Evolutionary conservation across 768 basidiomycete species (phyloP).

Genomic region (Coprinopsis sp.): DNA sequence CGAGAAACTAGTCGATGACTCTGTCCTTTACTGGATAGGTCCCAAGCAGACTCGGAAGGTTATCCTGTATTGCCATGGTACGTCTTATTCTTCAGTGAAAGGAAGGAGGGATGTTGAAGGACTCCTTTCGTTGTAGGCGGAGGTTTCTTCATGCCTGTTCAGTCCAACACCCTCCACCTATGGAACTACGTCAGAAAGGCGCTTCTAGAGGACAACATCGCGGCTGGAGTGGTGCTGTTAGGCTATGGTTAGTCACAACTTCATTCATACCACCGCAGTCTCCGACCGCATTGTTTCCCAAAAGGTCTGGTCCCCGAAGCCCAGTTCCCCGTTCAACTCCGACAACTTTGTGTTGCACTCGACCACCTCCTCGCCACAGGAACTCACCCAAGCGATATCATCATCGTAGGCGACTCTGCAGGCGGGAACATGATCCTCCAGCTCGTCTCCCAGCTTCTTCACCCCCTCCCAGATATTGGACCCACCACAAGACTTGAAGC

Average conservation of each 20-base stretch:
- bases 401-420: slow-evolving; percentile 37
- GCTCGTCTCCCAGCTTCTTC: slow-evolving; percentile 32
- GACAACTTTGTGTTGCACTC: slow-evolving; percentile 26
- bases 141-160: slow-evolving; percentile 23
- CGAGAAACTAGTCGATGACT: slow-evolving; percentile 24
- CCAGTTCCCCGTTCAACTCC: slow-evolving; percentile 31
- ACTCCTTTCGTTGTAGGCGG: slow-evolving; percentile 24
- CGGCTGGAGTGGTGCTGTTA: slow-evolving; percentile 25
- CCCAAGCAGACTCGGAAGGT: slow-evolving; percentile 26
- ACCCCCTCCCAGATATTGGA: slow-evolving; percentile 27
- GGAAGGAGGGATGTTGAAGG: not conserved
- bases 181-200: slow-evolving; percentile 25
- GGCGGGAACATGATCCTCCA: slow-evolving; percentile 34
- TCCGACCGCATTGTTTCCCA: not conserved
- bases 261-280: not conserved
- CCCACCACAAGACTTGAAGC: slow-evolving; percentile 15
- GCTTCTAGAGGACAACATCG: slow-evolving; percentile 18
- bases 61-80: slow-evolving; percentile 30
- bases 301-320: slow-evolving; percentile 30
- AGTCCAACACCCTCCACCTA: slow-evolving; percentile 19
- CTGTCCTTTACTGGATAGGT: slow-evolving; percentile 29
- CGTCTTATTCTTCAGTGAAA: not conserved
- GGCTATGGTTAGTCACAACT: slow-evolving; percentile 24
- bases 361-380: slow-evolving; percentile 28
- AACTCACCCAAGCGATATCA: slow-evolving; percentile 26